phyloP scores from a whole-genome alignment of 805 yeast species.

The Barnettozyma populi region DNA sequence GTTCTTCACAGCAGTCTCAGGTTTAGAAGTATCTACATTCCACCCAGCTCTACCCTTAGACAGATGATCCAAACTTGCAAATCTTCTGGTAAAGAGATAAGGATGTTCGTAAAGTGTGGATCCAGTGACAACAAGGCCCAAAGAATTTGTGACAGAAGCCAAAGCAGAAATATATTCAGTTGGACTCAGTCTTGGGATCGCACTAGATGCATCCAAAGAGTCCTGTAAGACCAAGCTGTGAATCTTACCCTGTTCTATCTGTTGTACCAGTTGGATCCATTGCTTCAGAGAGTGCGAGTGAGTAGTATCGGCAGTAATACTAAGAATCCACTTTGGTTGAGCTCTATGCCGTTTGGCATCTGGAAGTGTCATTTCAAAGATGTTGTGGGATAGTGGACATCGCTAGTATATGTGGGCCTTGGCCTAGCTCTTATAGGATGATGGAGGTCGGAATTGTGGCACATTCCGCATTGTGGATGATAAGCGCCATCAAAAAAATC shows the following conservation, averaged over 20 bases:
- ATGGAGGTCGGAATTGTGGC: neutral
- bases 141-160: neutral
- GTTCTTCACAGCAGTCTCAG: neutral
- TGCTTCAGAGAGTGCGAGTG: neutral
- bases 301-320: neutral
- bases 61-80: neutral
- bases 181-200: neutral
- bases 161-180: neutral
- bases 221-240: neutral
- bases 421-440: no score
- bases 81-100: neutral
- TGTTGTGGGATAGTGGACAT: neutral
- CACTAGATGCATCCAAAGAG: neutral
- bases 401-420: no score
- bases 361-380: neutral
- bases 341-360: neutral
- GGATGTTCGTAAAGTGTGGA: neutral
- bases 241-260: neutral
- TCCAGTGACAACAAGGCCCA: neutral
- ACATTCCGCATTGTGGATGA: neutral
- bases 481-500: neutral
- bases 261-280: neutral
- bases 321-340: neutral
- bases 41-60: neutral
- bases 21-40: neutral